Conservation (phyloP, 228 moss, liverwort and hornwort genomes). For the Sphagnum magellanicum region DNA sequence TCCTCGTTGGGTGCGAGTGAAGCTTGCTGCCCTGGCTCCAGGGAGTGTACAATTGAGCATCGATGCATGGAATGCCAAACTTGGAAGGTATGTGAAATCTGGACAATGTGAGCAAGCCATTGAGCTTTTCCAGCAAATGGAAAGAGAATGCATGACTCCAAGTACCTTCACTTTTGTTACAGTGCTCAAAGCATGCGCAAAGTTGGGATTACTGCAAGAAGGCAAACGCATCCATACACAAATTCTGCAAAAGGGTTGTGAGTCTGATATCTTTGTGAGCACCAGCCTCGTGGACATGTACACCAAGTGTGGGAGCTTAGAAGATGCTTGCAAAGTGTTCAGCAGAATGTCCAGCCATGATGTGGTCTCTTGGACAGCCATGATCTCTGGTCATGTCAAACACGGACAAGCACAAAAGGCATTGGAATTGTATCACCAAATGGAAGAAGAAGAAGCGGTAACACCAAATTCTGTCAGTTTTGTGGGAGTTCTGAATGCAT, state of each 20-base stretch:
- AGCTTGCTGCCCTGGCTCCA: too few species aligned
- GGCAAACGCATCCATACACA: conserved; percentile 32
- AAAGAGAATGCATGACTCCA: conserved; percentile 33
- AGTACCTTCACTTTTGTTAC: conserved; percentile 45
- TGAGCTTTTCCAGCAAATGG: conserved; percentile 41
- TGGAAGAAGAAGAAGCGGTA: conserved; percentile 1
- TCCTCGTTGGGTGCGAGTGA: too few species aligned
- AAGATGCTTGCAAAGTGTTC: conserved; percentile 30
- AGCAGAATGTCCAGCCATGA: conserved; percentile 25
- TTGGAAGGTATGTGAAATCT: conserved; percentile 33
- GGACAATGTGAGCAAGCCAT: conserved; percentile 32
- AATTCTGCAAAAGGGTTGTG: conserved; percentile 19
- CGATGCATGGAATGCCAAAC: conserved; percentile 13
- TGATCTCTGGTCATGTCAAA: conserved; percentile 31
- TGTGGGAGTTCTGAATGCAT: conserved; percentile 4
- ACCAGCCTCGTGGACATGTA: conserved; percentile 53
- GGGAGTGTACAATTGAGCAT: too few species aligned
- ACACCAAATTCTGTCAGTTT: conserved; percentile 4
- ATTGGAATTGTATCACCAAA: conserved; percentile 1
- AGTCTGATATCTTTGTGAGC: conserved; percentile 19
- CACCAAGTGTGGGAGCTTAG: conserved; percentile 36
- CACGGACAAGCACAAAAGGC: conserved; percentile 6
- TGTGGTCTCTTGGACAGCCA: conserved; percentile 49
- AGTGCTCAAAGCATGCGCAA: conserved; percentile 41
- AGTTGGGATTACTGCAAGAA: conserved; percentile 15